A percentile compares a stretch with the other conserved stretches of the same genome.
Evolutionary conservation across 345 rosid species (phyloP).

Genomic region (Eutrema yunnanense): DNA sequence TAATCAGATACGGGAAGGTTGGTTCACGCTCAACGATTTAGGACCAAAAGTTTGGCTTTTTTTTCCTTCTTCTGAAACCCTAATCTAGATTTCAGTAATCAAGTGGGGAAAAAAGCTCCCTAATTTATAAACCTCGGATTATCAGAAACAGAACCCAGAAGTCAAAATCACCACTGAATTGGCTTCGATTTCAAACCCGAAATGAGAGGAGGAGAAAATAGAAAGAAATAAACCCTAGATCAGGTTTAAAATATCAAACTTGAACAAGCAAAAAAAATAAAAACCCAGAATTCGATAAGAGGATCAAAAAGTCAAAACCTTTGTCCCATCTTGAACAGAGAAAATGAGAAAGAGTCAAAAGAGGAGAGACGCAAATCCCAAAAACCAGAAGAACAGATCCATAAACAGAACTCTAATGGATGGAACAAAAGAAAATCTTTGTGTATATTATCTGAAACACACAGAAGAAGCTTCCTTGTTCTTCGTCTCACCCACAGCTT

Average conservation of each 20-base stretch:
- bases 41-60: not conserved
- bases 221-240: constrained; percentile 2
- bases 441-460: not conserved
- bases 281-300: constrained; percentile 2
- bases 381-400: constrained; percentile 21
- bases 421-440: not conserved
- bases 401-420: not conserved
- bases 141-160: constrained; percentile 16
- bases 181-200: not conserved
- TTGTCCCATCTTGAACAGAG: constrained; percentile 17
- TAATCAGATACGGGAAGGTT: not conserved
- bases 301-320: constrained; percentile 24
- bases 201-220: not conserved
- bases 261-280: not conserved
- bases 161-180: constrained; percentile 14
- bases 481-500: constrained; percentile 10
- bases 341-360: not conserved
- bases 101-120: constrained; percentile 8
- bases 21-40: not conserved
- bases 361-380: constrained; percentile 17
- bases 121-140: constrained; percentile 17
- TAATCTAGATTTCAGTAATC: not conserved
- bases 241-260: constrained; percentile 1
- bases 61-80: not conserved
- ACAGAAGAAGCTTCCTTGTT: constrained; percentile 5